Evolutionary conservation across 768 basidiomycete genomes (phyloP), one percentile per base, ranked within the genome.

Genomic region (Tricholoma bakamatsutake): DNA sequence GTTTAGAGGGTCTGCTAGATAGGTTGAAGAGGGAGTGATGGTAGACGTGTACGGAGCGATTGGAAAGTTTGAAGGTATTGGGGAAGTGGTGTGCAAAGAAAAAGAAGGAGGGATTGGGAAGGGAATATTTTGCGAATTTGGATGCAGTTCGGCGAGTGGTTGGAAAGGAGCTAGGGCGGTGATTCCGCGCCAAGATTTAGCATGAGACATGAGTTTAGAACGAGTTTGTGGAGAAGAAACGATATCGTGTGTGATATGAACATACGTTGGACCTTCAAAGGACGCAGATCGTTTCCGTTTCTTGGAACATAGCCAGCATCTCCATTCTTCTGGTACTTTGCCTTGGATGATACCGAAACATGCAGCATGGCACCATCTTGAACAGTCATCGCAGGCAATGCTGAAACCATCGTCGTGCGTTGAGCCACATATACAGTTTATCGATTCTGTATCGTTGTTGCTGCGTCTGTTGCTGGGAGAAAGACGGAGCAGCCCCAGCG

Each of bases 1-100:
- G 64, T 94, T 96, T 59, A 91, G 79, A 0, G 91, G 88, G 62
- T 94, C 89, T 3, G 76, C 66, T 28, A 92, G 77, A 69, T 97
- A 97, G 0, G 75, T 65, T 0, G 84, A 72, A 17, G 83, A 82
- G 3, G 88, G 84, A 13, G 82, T 77, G 52, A 95, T 79, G 21
- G 82, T 74, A 18, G 85, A 81, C 0, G 76, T 76, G 58, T 80
- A 96, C 78, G 54, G 87, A 76, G 2, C 74, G 66, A 7, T 80
- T 72, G 0, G 80, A 72, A 0, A 15, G 13, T 12, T 37, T 34
- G 10, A 2, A 11, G 81, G 71, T 35, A 93, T 76, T 2, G 84
- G 72, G 2, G 74, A 61, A 0, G 82, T 35, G 1, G 90, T 81
- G 66, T 87, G 90, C 0, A 91, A 69, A 3, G 80, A 78, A 64